Evolutionary conservation across 2,329 filamentous ascomycete genomes (phyloP).

Genomic region (Cladorrhinum sp.): DNA sequence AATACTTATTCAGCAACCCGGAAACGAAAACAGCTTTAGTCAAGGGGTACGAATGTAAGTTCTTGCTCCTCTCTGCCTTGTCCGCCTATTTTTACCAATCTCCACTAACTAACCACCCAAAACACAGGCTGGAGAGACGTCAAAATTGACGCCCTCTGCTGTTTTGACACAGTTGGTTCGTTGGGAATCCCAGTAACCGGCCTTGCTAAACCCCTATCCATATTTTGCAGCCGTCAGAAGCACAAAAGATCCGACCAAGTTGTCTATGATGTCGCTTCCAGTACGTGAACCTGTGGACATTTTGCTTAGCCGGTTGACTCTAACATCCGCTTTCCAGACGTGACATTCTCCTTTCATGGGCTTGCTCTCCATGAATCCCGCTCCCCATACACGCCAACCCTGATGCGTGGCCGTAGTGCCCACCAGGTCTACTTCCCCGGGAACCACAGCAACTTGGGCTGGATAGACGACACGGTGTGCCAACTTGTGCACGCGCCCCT

Average conservation of each 20-base stretch:
- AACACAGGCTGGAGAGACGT: not conserved
- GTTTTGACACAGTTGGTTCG: not conserved
- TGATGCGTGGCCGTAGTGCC: not conserved
- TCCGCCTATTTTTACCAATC: too few relatives aligned
- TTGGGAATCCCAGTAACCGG: not conserved
- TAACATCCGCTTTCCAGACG: not conserved
- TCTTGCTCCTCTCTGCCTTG: too few relatives aligned
- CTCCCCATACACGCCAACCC: not conserved
- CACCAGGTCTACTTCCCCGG: not conserved
- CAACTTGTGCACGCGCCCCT: not conserved
- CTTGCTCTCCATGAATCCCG: not conserved
- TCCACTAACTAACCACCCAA: too few relatives aligned
- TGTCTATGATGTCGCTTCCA: too few relatives aligned
- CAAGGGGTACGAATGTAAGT: too few relatives aligned
- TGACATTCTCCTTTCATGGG: not conserved
- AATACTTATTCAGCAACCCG: not conserved
- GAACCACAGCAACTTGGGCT: not conserved
- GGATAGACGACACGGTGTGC: not conserved
- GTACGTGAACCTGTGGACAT: too few relatives aligned
- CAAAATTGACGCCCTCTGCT: not conserved
- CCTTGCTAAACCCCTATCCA: not conserved
- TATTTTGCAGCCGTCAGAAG: not conserved
- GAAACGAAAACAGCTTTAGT: too few relatives aligned
- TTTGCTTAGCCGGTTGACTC: not conserved
- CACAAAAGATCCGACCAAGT: too few relatives aligned